Evolutionary conservation across 2,329 filamentous ascomycete species (phyloP), one percentile per base, ranked within the genome.

Genomic region (Penicillium psychrosexuale): DNA sequence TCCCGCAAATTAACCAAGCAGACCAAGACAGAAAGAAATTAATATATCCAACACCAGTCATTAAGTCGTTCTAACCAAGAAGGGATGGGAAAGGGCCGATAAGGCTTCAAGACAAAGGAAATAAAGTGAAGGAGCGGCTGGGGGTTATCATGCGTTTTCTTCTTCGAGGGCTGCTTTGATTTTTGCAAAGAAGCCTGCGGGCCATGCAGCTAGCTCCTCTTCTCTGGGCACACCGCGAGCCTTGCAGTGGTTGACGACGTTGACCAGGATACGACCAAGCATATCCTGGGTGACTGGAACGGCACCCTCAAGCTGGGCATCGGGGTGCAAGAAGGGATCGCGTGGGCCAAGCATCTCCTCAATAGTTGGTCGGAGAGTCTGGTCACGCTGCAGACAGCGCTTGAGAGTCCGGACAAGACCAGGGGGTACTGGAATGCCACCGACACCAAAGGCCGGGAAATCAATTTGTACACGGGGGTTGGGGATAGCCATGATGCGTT

Each of bases 401-500:
- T 79, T 78, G 43, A 87, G 67, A 0, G 82, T 85, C 30, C 77
- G 75, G 56, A 82, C 77, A 13, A 87, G 72, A 2, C 80, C 78
- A 4, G 79, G 75, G 0, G 84, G 82, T 0, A 87, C 77, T 2
- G 75, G 69, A 0, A 80, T 75, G 9, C 79, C 76, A 2, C 78
- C 78, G 38, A 80, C 66, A 2, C 76, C 77, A 46, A 72, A 73
- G 3, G 69, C 64, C 2, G 77, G 77, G 55, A 78, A 80, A 30
- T 76, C 72, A 47, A 80, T 80, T 51, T 74, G 69, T 36, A 80
- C 75, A 47, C 75, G 75, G 8, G 77, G 77, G 57, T 80, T 80
- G 11, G 77, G 76, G 50, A 80, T 80, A 12, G 77, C 75, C 72
- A 79, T 74, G 53, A 95, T 94, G 22, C 91, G 86, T 36, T 89